Base-by-base conservation (phyloP, 257 asterid species). In the Fraxinus pennsylvanica region DNA sequence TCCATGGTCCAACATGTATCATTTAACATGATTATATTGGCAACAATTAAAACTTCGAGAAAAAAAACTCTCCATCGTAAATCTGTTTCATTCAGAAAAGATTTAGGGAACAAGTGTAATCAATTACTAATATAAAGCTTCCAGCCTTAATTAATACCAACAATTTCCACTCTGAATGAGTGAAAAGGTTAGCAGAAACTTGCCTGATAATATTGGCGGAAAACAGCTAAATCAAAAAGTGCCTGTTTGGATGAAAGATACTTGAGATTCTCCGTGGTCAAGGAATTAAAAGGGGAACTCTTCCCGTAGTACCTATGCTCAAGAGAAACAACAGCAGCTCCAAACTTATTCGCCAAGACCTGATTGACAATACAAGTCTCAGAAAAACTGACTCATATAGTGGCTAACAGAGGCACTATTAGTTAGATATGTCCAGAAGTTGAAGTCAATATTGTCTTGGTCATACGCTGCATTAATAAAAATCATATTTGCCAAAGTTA, bases 261-360 rank as follows among this genome's bases (percentile, higher is more conserved):
- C 80, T 80, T 87, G 83, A 96, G 91, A 87, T 96, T 89, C 80
- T 84, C 89, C 21, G 96, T 96, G 54, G 93, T 83, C 84, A 84
- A 81, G 68, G 94, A 92, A 59, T 85, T 84, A 75, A 92, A 93
- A 67, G 97, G 99, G 39, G 88, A 82, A 78, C 99, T 96, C 90
- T 91, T 90, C 76, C 99, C 99, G 36, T 93, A 96, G 85, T 91
- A 96, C 54, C 99, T 96, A 81, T 93, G 99, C 89, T 96, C 99
- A 36, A 89, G 91, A 70, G 96, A 74, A 76, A 96, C 94, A 73
- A 96, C 85, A 50, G 97, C 97, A 83, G 98, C 99, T 84, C 94
- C 98, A 83, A 96, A 96, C 86, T 92, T 92, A 87, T 90, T 93
- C 10, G 98, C 99, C 85, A 96, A 81, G 80, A 93, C 96, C 99